These are phyloP conservation scores for Colletotrichum navitas DNA, from an alignment of 2,329 filamentous ascomycete species.

Conservation along the genomic window DNA sequence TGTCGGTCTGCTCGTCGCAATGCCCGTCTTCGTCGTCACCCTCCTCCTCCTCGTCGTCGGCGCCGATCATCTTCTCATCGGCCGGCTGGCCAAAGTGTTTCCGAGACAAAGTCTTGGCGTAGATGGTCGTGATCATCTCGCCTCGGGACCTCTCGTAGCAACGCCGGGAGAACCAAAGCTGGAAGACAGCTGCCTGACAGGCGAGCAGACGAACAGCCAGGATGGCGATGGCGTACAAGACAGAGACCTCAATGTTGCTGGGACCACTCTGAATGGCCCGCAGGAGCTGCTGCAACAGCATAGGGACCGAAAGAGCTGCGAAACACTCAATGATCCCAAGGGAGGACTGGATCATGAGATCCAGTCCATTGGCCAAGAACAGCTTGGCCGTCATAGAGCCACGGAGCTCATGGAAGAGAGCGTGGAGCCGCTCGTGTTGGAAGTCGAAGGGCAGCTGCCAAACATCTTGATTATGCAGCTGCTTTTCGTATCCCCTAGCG, in stretches of 20 bases:
- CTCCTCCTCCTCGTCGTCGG: constrained; percentile 35
- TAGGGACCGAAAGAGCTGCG: constrained; percentile 69
- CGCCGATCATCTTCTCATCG: constrained; percentile 40
- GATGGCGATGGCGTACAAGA: constrained; percentile 75
- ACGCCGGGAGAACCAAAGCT: constrained; percentile 85
- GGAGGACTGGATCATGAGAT: constrained; percentile 75
- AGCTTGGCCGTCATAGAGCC: constrained; percentile 80
- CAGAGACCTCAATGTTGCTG: constrained; percentile 65
- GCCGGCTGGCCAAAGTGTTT: constrained; percentile 63
- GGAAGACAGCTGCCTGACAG: constrained; percentile 76
- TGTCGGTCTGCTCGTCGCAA: constrained; percentile 44
- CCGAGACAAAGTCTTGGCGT: constrained; percentile 79
- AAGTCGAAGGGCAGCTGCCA: constrained; percentile 86
- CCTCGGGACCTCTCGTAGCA: constrained; percentile 87
- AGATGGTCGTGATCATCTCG: constrained; percentile 87
- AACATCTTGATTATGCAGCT: constrained; percentile 83
- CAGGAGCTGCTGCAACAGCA: constrained; percentile 80
- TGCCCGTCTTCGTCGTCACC: constrained; percentile 50
- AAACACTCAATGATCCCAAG: constrained; percentile 74
- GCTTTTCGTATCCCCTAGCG: constrained; percentile 69
- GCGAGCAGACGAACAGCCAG: constrained; percentile 71
- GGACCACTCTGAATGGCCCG: constrained; percentile 70
- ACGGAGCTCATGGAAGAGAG: constrained; percentile 77
- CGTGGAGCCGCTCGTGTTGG: constrained; percentile 81
- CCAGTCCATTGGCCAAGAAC: constrained; percentile 81